These are phyloP conservation scores for Darksidea phi DNA, from an alignment of 495 filamentous ascomycete species.

Conservation along the genomic window DNA sequence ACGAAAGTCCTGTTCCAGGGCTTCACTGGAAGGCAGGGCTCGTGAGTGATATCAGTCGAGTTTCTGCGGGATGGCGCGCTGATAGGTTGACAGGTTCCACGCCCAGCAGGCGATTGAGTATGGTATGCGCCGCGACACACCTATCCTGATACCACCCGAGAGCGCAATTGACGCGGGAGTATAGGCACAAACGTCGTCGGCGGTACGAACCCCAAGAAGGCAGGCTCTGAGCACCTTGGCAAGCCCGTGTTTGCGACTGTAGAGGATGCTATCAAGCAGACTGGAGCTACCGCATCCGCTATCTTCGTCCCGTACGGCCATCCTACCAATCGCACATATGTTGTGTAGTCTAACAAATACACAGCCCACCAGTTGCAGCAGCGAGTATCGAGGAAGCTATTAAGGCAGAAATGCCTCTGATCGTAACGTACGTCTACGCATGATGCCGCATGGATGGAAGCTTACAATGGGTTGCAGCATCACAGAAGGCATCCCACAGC, in stretches of 20 bases:
- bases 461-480: constrained; percentile 56
- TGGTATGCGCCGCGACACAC: constrained; percentile 56
- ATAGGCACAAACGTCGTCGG: constrained; percentile 94
- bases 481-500: constrained; percentile 96
- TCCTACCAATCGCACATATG: neutral
- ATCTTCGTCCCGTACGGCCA: constrained; percentile 90
- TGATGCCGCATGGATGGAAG: neutral
- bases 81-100: constrained; percentile 73
- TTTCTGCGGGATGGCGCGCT: constrained; percentile 29
- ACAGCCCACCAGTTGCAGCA: constrained; percentile 83
- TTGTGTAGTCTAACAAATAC: constrained; percentile 21
- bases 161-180: constrained; percentile 41
- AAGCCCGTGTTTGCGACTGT: constrained; percentile 92
- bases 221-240: constrained; percentile 82
- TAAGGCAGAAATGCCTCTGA: constrained; percentile 82
- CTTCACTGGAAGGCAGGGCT: constrained; percentile 98
- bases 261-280: constrained; percentile 82
- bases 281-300: constrained; percentile 84
- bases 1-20: constrained; percentile 97
- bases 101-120: constrained; percentile 97
- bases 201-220: constrained; percentile 98
- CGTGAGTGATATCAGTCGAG: constrained; percentile 60
- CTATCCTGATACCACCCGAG: constrained; percentile 32
- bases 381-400: constrained; percentile 96
- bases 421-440: constrained; percentile 67